Percentiles rank a stretch among this genome's conserved stretches.
Conservation (phyloP, 768 basidiomycete genomes). For the Suillus fuscotomentosus region DNA sequence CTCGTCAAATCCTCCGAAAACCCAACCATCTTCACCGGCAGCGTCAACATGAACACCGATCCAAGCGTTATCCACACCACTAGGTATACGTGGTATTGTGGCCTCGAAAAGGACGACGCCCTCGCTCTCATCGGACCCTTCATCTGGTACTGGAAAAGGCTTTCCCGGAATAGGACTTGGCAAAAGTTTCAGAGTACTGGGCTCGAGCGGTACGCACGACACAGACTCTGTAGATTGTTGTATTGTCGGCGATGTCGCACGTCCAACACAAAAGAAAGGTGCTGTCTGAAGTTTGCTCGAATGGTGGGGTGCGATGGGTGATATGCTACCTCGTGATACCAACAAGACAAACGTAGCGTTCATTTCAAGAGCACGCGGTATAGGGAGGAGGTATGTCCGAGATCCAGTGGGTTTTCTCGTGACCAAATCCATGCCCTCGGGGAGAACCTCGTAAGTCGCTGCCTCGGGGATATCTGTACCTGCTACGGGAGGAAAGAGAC, state of each 20-base stretch:
- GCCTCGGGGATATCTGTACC: conserved; percentile 10
- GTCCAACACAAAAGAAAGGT: conserved; percentile 44
- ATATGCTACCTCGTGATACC: conserved; percentile 59
- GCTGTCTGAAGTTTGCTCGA: conserved; percentile 43
- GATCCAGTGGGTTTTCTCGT: conserved; percentile 42
- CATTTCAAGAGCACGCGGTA: conserved; percentile 7
- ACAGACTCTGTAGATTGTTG: conserved; percentile 14
- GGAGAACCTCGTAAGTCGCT: conserved; percentile 37
- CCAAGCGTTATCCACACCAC: conserved; percentile 31
- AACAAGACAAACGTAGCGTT: conserved; percentile 48
- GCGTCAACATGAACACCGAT: conserved; percentile 54
- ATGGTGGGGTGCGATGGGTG: conserved; percentile 48
- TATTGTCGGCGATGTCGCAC: neutral
- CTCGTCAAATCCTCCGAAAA: conserved; percentile 52
- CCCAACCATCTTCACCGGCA: conserved; percentile 58
- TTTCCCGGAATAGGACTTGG: conserved; percentile 55
- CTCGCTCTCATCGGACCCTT: conserved; percentile 74
- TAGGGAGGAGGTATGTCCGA: conserved; percentile 52
- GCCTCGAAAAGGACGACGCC: conserved; percentile 67
- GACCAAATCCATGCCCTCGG: conserved; percentile 37
- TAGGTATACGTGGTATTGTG: conserved; percentile 28
- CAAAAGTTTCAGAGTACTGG: conserved; percentile 55
- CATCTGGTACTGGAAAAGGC: conserved; percentile 63
- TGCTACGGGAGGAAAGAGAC: conserved; percentile 35
- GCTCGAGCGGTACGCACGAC: conserved; percentile 41